Percentiles rank a stretch among this genome's conserved stretches.
Conservation (phyloP, 1,139 yeast species). For the Sugiyamaella paludigena region DNA sequence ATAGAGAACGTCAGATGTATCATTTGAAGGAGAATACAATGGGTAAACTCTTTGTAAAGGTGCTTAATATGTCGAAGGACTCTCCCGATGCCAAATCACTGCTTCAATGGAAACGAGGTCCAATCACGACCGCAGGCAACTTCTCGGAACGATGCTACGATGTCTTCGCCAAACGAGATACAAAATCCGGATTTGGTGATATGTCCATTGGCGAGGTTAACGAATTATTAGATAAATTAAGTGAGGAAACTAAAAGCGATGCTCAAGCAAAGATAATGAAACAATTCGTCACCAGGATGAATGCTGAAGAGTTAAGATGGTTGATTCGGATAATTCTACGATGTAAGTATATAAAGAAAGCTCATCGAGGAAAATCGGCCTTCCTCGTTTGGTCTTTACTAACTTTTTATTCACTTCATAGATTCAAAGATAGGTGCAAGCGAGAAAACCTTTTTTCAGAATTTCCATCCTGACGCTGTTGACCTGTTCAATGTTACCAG, state of each 20-base stretch:
- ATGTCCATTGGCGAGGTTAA: constrained; percentile 61
- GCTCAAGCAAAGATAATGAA: constrained; percentile 43
- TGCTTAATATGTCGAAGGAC: constrained; percentile 50
- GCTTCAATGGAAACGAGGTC: constrained; percentile 45
- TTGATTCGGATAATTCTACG: constrained; percentile 66
- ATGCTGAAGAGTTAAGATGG: constrained; percentile 67
- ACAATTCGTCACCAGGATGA: constrained; percentile 54
- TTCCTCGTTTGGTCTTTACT: constrained; percentile 12
- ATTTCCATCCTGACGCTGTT: constrained; percentile 82
- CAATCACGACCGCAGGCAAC: constrained; percentile 40
- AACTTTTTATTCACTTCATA: constrained; percentile 8
- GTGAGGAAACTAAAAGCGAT: constrained; percentile 28
- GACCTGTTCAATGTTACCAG: constrained; percentile 65
- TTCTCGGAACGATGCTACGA: constrained; percentile 42
- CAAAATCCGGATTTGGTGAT: constrained; percentile 36
- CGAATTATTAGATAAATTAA: constrained; percentile 51
- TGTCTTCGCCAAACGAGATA: constrained; percentile 41
- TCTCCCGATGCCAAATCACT: constrained; percentile 50
- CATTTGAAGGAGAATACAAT: constrained; percentile 43
- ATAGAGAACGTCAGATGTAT: constrained; percentile 39
- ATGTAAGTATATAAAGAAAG: constrained; percentile 34
- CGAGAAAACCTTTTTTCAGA: constrained; percentile 57
- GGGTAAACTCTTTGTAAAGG: constrained; percentile 48
- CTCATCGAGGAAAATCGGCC: no score
- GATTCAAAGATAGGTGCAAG: constrained; percentile 48